phyloP scores from a whole-genome alignment of 805 yeast genomes.

The Yamadazyma olivae region DNA sequence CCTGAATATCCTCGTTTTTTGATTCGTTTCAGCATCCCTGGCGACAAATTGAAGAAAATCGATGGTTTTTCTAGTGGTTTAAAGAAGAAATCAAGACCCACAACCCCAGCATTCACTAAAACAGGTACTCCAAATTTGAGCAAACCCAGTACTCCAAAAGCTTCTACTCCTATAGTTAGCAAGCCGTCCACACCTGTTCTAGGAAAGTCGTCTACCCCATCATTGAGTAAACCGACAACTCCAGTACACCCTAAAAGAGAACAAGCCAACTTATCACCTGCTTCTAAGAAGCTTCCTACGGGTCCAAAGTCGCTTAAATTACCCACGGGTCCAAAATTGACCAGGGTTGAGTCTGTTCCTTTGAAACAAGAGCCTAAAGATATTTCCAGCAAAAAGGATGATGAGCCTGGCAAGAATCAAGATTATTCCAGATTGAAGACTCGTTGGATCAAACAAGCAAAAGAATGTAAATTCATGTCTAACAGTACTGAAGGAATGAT shows the following conservation, averaged over 20 bases:
- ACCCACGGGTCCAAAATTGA: neutral
- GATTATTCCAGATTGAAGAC: conserved; percentile 9
- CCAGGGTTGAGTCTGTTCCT: neutral
- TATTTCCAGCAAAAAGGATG: neutral
- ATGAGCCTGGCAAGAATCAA: neutral
- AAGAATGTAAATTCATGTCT: conserved; percentile 14
- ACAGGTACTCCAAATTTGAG: conserved; percentile 1
- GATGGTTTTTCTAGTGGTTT: no score
- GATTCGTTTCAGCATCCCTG: conserved; percentile 10
- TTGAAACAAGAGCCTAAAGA: neutral
- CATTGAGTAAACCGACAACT: neutral
- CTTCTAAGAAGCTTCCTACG: neutral
- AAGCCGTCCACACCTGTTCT: neutral
- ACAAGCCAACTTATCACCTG: no score
- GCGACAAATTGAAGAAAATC: neutral
- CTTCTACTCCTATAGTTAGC: neutral
- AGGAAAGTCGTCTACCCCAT: neutral
- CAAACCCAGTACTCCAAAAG: neutral
- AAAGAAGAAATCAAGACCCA: neutral
- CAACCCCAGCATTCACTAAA: no score
- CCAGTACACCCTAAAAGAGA: no score
- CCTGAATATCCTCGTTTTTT: conserved; percentile 14
- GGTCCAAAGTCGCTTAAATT: neutral
- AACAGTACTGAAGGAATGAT: conserved; percentile 18
- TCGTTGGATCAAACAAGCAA: conserved; percentile 20